Conservation (phyloP, 2,329 filamentous ascomycete species). For the Tolypocladium capitatum region DNA sequence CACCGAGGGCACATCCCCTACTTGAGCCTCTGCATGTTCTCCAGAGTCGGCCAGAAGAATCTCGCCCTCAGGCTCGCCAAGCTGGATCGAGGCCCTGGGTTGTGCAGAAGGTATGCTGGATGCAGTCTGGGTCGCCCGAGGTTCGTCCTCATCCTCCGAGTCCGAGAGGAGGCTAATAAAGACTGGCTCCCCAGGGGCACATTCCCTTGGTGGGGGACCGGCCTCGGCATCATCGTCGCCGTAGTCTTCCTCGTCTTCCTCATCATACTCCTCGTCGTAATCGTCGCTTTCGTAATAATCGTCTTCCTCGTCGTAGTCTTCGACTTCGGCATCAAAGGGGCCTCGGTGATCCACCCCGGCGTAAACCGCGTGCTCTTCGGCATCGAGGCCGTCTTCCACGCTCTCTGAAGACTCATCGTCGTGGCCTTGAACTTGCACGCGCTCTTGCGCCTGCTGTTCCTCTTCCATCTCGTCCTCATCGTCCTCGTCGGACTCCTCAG, state of each 20-base stretch:
- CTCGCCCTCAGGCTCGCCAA: not conserved
- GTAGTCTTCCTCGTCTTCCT: constrained; percentile 4
- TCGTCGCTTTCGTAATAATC: not conserved
- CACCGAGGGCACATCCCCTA: too few species aligned
- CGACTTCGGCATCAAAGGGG: not conserved
- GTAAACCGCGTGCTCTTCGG: not conserved
- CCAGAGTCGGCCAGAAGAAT: not conserved
- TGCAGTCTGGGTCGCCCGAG: not conserved
- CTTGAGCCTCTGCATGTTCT: not conserved
- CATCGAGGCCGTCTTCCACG: not conserved
- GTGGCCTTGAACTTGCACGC: not conserved
- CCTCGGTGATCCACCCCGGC: not conserved
- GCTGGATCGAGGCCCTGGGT: not conserved
- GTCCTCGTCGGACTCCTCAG: constrained; percentile 15
- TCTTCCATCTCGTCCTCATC: constrained; percentile 7
- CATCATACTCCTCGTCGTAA: not conserved
- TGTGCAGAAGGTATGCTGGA: not conserved
- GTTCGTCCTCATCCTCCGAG: constrained; percentile 26
- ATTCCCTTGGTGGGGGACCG: constrained; percentile 1
- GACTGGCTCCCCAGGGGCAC: constrained; percentile 20
- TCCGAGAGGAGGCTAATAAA: constrained; percentile 35
- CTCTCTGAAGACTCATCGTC: not conserved
- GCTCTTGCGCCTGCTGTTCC: constrained; percentile 4
- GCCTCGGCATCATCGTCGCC: constrained; percentile 1
- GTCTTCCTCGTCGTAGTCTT: not conserved